phyloP scores from a whole-genome alignment of 345 rosid species.

The Laguncularia racemosa region DNA sequence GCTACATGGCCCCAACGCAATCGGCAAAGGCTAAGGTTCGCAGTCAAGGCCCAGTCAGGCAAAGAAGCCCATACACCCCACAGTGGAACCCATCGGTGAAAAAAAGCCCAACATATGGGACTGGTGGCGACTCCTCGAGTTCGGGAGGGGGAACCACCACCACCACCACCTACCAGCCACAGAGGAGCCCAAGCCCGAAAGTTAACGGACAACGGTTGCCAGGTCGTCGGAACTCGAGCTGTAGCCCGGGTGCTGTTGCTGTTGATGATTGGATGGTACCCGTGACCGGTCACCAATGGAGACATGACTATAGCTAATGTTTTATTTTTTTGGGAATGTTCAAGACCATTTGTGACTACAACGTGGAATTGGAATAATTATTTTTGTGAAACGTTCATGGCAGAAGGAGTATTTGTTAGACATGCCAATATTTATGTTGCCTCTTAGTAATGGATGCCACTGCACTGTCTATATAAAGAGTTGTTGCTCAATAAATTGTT shows the following conservation, averaged over 20 bases:
- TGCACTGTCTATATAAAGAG: too few species aligned
- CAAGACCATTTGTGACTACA: background rate
- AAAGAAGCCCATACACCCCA: slow-evolving; percentile 28
- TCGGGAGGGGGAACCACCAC: slow-evolving; percentile 40
- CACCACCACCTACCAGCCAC: slow-evolving; percentile 23
- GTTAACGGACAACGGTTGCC: slow-evolving; percentile 16
- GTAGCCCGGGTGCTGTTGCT: slow-evolving; percentile 32
- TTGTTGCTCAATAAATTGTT: too few species aligned
- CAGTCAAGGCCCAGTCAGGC: slow-evolving; percentile 31
- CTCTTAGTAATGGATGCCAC: too few species aligned
- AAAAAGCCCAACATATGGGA: slow-evolving; percentile 28
- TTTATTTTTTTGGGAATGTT: background rate
- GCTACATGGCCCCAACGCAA: slow-evolving; percentile 85
- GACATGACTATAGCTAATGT: slow-evolving; percentile 31
- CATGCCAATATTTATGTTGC: too few species aligned
- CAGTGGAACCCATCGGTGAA: slow-evolving; percentile 80
- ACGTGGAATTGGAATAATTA: slow-evolving; percentile 1
- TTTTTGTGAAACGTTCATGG: background rate
- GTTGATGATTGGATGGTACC: slow-evolving; percentile 42
- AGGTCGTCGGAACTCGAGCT: slow-evolving; percentile 18
- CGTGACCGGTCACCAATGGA: slow-evolving; percentile 38
- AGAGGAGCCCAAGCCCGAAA: slow-evolving; percentile 60
- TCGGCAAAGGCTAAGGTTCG: slow-evolving; percentile 88
- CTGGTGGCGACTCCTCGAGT: slow-evolving; percentile 65
- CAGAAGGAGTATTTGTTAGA: too few species aligned